Percentiles rank a stretch among this genome's conserved stretches.
These are phyloP conservation scores for Stagonosporopsis cucurbitacearum DNA, from an alignment of 2,329 filamentous ascomycete species.

Conservation along the genomic window DNA sequence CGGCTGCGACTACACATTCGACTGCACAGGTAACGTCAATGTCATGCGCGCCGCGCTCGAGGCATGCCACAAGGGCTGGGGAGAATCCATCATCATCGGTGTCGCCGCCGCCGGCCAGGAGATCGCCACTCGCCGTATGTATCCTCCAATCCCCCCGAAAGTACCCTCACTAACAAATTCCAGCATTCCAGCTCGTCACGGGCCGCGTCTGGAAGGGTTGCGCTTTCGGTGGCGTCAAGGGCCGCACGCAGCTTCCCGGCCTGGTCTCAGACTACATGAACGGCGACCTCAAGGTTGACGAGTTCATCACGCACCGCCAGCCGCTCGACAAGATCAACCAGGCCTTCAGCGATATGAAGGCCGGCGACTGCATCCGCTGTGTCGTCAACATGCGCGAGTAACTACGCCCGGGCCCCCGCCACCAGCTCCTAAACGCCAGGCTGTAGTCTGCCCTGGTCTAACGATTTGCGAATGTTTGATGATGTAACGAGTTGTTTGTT, in stretches of 20 bases:
- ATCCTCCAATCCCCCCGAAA: not conserved
- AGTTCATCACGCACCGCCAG: constrained; percentile 98
- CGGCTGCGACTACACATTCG: constrained; percentile 98
- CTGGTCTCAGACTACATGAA: constrained; percentile 89
- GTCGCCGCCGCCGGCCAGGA: constrained; percentile 96
- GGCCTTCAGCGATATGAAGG: constrained; percentile 93
- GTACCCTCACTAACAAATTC: constrained; percentile 13
- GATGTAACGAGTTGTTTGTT: not conserved
- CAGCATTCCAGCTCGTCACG: constrained; percentile 97
- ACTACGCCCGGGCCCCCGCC: constrained; percentile 23
- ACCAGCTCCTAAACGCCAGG: constrained; percentile 3
- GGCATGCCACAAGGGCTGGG: constrained; percentile 99
- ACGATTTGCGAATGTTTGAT: not conserved
- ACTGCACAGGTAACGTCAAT: constrained; percentile 95
- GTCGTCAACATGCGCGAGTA: constrained; percentile 72
- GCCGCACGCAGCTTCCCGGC: constrained; percentile 85
- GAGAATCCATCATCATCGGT: constrained; percentile 96
- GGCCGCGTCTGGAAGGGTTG: constrained; percentile 98
- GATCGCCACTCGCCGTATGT: constrained; percentile 89
- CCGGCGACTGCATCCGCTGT: constrained; percentile 94
- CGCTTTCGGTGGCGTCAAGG: constrained; percentile 98
- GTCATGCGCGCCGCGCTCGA: constrained; percentile 97
- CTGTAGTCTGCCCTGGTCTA: not conserved
- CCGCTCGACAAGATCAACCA: constrained; percentile 81
- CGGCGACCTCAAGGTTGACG: constrained; percentile 94